Conservation (phyloP, 768 basidiomycete species). For the Peribolospora kevripleyi region DNA sequence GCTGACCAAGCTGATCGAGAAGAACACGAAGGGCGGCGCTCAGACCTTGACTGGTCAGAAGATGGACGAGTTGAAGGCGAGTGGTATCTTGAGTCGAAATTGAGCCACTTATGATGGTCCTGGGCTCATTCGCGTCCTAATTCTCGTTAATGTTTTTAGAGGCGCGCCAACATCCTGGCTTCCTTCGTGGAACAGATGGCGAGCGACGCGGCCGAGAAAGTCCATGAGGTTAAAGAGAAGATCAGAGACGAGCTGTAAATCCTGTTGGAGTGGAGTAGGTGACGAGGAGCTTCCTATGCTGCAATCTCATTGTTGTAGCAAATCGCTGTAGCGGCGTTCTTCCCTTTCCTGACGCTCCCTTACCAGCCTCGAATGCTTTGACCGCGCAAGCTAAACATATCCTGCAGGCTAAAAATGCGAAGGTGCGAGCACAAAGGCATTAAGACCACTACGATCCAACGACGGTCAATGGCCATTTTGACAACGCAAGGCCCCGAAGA, state of each 20-base stretch:
- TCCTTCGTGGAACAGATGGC: slow-evolving; percentile 15
- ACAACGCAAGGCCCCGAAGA: no score
- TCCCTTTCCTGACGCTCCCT: no score
- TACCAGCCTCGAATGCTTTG: no score
- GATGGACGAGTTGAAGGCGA: slow-evolving; percentile 79
- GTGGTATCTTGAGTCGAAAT: slow-evolving; percentile 34
- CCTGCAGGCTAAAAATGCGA: no score
- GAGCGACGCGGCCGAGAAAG: slow-evolving; percentile 13
- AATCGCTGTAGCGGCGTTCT: no score
- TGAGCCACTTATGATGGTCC: slow-evolving; percentile 17
- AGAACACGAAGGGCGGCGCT: slow-evolving; percentile 23
- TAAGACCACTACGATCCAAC: no score
- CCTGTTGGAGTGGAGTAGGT: no score
- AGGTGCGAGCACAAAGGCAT: no score
- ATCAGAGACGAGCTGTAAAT: not conserved
- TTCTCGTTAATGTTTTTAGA: slow-evolving; percentile 23
- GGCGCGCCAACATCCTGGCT: slow-evolving; percentile 14
- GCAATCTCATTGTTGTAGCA: no score
- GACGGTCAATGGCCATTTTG: no score
- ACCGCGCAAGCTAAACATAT: no score
- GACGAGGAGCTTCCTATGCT: no score
- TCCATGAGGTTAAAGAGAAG: slow-evolving; percentile 11
- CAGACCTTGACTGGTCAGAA: slow-evolving; percentile 43
- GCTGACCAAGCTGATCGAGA: slow-evolving; percentile 21
- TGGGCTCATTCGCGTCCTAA: slow-evolving; percentile 15